Conservation (phyloP, 2,329 filamentous ascomycete species). For the Amesomyces nigricolor region DNA sequence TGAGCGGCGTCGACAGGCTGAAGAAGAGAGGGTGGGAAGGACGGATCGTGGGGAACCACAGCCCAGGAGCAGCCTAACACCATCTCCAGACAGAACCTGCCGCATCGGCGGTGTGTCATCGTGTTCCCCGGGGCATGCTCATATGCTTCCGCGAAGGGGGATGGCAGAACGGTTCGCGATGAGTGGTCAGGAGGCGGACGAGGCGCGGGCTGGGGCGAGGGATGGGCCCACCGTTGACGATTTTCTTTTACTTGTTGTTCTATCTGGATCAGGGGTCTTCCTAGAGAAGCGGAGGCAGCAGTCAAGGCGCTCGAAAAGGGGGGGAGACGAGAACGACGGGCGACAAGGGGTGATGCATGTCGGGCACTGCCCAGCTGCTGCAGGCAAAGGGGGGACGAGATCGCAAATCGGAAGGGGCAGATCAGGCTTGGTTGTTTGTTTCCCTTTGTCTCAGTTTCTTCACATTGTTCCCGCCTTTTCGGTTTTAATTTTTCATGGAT, state of each 20-base stretch:
- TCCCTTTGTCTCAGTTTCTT: neutral
- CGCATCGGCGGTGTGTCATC: neutral
- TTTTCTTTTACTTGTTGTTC: neutral
- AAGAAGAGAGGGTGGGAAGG: neutral
- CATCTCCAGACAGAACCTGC: neutral
- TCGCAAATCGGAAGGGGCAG: neutral
- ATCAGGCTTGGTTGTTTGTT: neutral
- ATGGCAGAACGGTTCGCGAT: neutral
- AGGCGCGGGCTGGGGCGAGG: neutral
- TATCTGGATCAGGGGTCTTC: neutral
- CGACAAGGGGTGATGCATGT: neutral
- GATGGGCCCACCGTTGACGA: neutral
- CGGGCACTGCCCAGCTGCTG: neutral
- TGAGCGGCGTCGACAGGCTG: neutral
- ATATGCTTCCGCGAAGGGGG: neutral
- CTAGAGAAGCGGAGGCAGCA: constrained; percentile 1
- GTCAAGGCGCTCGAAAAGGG: neutral
- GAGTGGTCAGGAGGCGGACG: neutral
- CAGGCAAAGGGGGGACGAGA: neutral
- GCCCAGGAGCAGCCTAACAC: too few species aligned
- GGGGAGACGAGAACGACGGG: neutral
- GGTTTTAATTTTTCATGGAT: neutral
- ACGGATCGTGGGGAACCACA: neutral
- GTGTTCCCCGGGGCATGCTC: neutral
- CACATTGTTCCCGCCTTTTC: neutral